Conservation (phyloP, 83 land plant species). For the Picea abies region DNA sequence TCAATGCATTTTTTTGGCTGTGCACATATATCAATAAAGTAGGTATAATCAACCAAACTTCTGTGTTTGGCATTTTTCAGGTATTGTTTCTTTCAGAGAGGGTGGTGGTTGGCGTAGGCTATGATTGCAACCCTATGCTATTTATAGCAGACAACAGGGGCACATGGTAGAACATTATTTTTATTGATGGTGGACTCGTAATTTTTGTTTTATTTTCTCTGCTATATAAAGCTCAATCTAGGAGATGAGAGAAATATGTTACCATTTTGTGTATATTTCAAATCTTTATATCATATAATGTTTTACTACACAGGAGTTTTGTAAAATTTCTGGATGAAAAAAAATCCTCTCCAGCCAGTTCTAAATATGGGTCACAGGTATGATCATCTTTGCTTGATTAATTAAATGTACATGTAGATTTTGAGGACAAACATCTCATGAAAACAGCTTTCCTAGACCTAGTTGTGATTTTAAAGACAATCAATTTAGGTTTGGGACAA, state of each 20-base stretch:
- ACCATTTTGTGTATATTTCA: neutral
- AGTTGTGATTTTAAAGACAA: conserved; percentile 34
- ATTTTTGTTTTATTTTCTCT: neutral
- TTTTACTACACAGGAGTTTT: conserved; percentile 61
- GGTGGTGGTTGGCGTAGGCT: conserved; percentile 90
- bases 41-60: neutral
- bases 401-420: conserved; percentile 27
- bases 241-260: neutral
- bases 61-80: conserved; percentile 35
- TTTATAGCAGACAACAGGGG: conserved; percentile 84
- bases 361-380: conserved; percentile 88
- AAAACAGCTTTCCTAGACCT: conserved; percentile 42
- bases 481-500: conserved; percentile 6
- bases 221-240: neutral
- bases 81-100: conserved; percentile 87
- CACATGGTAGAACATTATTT: conserved; percentile 60
- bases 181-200: neutral
- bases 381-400: conserved; percentile 13
- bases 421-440: conserved; percentile 29
- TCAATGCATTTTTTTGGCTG: neutral
- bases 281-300: neutral
- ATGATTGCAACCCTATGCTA: conserved; percentile 96
- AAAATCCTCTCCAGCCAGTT: conserved; percentile 47
- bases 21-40: neutral
- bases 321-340: conserved; percentile 79